phyloP scores from a whole-genome alignment of 768 basidiomycete genomes.

The Amanita fuliginea region DNA sequence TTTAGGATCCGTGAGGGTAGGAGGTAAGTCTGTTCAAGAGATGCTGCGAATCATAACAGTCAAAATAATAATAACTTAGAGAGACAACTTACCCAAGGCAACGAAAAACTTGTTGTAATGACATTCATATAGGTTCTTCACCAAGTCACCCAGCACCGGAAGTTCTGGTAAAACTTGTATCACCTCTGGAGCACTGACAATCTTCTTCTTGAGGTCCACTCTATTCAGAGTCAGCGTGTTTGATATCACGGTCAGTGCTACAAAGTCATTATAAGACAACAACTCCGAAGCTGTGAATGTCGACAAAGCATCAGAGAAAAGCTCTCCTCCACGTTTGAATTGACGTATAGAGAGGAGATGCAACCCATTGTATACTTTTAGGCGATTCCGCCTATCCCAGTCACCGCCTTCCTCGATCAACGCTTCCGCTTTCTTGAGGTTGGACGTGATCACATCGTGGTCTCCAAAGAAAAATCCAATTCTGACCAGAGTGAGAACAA shows the following conservation, averaged over 20 bases:
- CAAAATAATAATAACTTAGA: background rate
- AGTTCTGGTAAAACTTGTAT: constrained; percentile 74
- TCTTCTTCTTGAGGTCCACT: constrained; percentile 89
- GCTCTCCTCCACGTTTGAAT: constrained; percentile 77
- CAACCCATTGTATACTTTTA: constrained; percentile 91
- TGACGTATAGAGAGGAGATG: constrained; percentile 83
- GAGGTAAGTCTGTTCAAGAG: constrained; percentile 80
- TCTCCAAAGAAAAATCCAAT: constrained; percentile 89
- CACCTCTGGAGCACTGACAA: constrained; percentile 82
- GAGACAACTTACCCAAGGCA: constrained; percentile 52
- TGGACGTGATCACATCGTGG: constrained; percentile 52
- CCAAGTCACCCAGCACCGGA: constrained; percentile 72
- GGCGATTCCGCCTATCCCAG: constrained; percentile 93
- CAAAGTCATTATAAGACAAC: constrained; percentile 82
- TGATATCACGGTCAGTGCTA: constrained; percentile 74
- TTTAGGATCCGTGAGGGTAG: constrained; percentile 80
- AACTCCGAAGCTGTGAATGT: constrained; percentile 94
- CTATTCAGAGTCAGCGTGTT: constrained; percentile 66
- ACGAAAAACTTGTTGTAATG: constrained; percentile 93
- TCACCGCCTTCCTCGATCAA: constrained; percentile 93
- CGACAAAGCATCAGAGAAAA: constrained; percentile 83
- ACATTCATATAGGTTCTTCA: constrained; percentile 83
- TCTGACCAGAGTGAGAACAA: constrained; percentile 78
- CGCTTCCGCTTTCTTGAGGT: constrained; percentile 76
- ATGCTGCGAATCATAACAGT: constrained; percentile 35